Evolutionary conservation across 495 filamentous ascomycete genomes (phyloP).

Genomic region (Geoglossum glabrum): DNA sequence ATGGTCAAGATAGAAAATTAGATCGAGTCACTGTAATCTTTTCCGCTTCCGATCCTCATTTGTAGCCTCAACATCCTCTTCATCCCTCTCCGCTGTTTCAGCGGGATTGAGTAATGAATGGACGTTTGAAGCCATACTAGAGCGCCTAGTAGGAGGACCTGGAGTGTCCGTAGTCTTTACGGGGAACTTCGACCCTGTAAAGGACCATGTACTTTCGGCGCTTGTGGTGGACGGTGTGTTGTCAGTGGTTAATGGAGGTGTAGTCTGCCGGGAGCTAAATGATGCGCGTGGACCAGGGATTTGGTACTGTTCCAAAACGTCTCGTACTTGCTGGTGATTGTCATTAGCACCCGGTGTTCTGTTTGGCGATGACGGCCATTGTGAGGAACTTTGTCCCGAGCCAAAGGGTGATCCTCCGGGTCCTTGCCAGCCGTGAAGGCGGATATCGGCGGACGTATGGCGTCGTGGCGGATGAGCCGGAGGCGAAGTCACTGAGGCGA

Average conservation of each 20-base stretch:
- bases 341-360: constrained; percentile 44
- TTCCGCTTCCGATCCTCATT: constrained; percentile 63
- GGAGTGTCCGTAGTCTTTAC: constrained; percentile 19
- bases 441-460: constrained; percentile 92
- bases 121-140: constrained; percentile 59
- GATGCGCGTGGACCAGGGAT: constrained; percentile 38
- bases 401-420: constrained; percentile 46
- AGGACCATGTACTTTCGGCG: constrained; percentile 37
- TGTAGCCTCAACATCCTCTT: constrained; percentile 33
- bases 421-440: constrained; percentile 69
- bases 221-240: constrained; percentile 25
- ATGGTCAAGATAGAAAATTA: background rate
- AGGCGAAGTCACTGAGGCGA: constrained; percentile 54
- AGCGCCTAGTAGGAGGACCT: constrained; percentile 43
- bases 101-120: constrained; percentile 69
- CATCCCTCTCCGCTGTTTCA: constrained; percentile 52
- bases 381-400: constrained; percentile 48
- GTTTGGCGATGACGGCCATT: constrained; percentile 77
- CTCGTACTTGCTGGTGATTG: constrained; percentile 45
- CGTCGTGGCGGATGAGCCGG: constrained; percentile 59
- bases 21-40: constrained; percentile 32
- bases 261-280: constrained; percentile 46
- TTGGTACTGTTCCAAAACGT: constrained; percentile 67
- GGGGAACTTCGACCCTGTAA: constrained; percentile 29
- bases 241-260: constrained; percentile 38